Base-by-base conservation (phyloP, 768 basidiomycete species). In the Russula dissimulans region DNA sequence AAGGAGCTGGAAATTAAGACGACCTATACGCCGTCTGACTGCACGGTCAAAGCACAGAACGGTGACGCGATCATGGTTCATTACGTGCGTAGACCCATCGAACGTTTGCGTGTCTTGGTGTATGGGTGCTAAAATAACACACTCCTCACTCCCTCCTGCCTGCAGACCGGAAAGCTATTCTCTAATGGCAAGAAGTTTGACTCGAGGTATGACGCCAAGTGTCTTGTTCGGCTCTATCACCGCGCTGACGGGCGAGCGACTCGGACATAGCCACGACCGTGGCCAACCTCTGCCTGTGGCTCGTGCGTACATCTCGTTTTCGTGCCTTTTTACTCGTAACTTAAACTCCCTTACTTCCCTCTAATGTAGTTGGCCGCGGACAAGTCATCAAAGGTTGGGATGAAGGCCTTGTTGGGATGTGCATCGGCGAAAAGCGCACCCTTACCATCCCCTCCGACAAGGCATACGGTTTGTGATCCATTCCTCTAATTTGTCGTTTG, bases 311-410 rank as follows among this genome's bases (percentile, higher is more conserved):
- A 14, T 53, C 17, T n/a, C 22, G 29, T 42, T 32, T 39, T 49
- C 7, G 11, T 8, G 10, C 18, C 11, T 1, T 7, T 41, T 11
- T 9, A 60, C 53, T 14, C 26, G 8, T 34, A 42, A 17, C 9
- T 47, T 41, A 44, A 18, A 14, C 38, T 17, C 34, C 34, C 10
- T 10, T 32, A 29, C 36, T 64, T 26, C 18, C 54, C 32, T 43
- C 8, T 54, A 26, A 26, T 26, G 22, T 46, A 92, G 90, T 93
- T 34, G 90, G 90, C 52, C 72, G 77, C 43, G 86, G 87, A 10
- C 89, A 91, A 67, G 90, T 93, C 54, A 93, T 93, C 70, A 78
- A 78, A 65, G 90, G 90, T 17, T 93, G 90, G 90, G 90, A 93
- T 65, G 73, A 89, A 44, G 90, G 90, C 66, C 82, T 93, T 51